Evolutionary conservation across 768 basidiomycete species (phyloP).

Genomic region (Pleurotus sapidus): DNA sequence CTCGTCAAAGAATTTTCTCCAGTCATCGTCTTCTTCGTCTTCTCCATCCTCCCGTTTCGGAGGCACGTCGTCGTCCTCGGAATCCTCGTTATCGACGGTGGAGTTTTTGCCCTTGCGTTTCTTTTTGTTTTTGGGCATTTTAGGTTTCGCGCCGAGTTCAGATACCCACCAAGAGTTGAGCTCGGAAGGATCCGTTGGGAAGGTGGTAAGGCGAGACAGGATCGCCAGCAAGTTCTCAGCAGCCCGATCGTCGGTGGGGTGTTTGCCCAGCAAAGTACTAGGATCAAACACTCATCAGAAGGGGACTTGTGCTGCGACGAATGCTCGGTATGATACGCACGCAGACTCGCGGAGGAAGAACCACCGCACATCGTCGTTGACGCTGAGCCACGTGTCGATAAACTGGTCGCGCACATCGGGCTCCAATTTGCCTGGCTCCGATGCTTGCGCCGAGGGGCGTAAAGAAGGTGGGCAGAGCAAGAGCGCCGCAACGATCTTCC

Average conservation of each 20-base stretch:
- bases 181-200: constrained; percentile 69
- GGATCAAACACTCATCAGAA: neutral
- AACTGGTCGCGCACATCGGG: constrained; percentile 63
- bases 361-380: constrained; percentile 84
- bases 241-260: constrained; percentile 31
- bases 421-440: constrained; percentile 36
- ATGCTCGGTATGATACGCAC: constrained; percentile 39
- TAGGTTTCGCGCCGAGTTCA: constrained; percentile 58
- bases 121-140: constrained; percentile 34
- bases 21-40: constrained; percentile 55
- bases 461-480: constrained; percentile 58
- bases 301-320: neutral
- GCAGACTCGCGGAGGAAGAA: constrained; percentile 81
- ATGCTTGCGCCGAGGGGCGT: constrained; percentile 19
- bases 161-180: constrained; percentile 79
- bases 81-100: constrained; percentile 23
- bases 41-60: constrained; percentile 24
- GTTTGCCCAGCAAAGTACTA: constrained; percentile 13
- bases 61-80: constrained; percentile 27
- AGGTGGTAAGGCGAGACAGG: constrained; percentile 65
- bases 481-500: constrained; percentile 56
- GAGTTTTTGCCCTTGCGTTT: constrained; percentile 30
- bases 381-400: constrained; percentile 69
- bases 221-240: constrained; percentile 52
- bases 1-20: constrained; percentile 85